Base-by-base conservation (phyloP, 164 flowering plant genomes). In the Annona squamosa region DNA sequence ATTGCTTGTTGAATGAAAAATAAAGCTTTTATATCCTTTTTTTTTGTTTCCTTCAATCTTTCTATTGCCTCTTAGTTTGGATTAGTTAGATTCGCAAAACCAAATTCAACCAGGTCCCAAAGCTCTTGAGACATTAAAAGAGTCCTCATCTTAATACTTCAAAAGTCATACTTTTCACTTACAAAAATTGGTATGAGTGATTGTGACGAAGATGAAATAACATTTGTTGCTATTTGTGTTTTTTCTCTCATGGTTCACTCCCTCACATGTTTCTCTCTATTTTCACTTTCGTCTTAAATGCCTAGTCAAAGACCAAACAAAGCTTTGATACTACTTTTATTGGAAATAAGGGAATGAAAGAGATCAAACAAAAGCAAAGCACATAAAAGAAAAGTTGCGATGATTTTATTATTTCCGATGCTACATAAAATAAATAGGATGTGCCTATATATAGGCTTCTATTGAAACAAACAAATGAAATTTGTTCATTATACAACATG, bases 91-190 rank as follows among this genome's bases (percentile, higher is more conserved):
- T 52, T 1, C 0, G 12, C 59, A 52, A 52, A 52, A 13, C 37
- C 37, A 26, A 26, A 26, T 26, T 26, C 37, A 26, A 26, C 37
- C 37, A 26, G 37, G 37, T 26, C 37, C 37, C 37, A 26, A 26
- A 26, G 37, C 37, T 26, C 37, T 26, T 26, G 37, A 26, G 37
- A 26, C 10, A 4, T 62, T 1, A 9, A 62, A 62, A 9, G n/a
- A 13, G 37, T 26, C 37, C 37, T 26, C 37, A 26, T 26, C 37
- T 26, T 26, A 26, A 26, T 26, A 26, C 37, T 62, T 18, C 65
- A 62, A 62, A 62, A 62, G n/a, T 62, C 65, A 62, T 62, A 62
- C 65, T 62, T 62, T 62, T 62, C 65, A 62, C 19, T 3, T 10
- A 4, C n/a, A 18, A 62, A 62, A 4, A 62, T 62, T 12, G 65